Percentiles rank a stretch among this genome's conserved stretches.
These are phyloP conservation scores for Penicillium canescens DNA, from an alignment of 495 filamentous ascomycete genomes.

Conservation along the genomic window DNA sequence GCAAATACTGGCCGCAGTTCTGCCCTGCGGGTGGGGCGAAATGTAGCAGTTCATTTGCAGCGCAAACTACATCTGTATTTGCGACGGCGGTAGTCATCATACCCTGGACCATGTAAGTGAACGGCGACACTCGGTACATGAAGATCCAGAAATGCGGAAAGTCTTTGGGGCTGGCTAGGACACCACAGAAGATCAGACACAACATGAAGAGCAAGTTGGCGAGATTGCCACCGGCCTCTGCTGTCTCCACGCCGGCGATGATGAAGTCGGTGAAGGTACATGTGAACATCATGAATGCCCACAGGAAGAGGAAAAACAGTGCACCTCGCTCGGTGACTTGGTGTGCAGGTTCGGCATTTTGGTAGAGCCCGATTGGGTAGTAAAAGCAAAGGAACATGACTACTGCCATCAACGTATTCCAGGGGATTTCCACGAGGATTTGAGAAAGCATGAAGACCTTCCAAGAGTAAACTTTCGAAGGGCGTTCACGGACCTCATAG, in stretches of 20 bases:
- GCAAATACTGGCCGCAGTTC: constrained; percentile 39
- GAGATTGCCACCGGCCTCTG: not conserved
- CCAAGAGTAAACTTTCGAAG: constrained; percentile 64
- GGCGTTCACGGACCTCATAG: constrained; percentile 61
- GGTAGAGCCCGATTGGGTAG: constrained; percentile 46
- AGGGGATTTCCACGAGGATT: constrained; percentile 64
- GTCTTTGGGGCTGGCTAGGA: constrained; percentile 55
- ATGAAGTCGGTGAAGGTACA: constrained; percentile 2
- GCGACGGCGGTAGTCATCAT: constrained; percentile 38
- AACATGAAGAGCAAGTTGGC: constrained; percentile 1
- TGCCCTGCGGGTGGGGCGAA: constrained; percentile 10
- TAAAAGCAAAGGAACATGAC: constrained; percentile 55
- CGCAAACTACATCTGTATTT: constrained; percentile 30
- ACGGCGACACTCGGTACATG: constrained; percentile 42
- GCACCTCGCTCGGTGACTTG: constrained; percentile 6
- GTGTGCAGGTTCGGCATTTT: not conserved
- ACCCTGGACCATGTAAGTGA: constrained; percentile 49
- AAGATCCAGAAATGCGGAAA: constrained; percentile 50
- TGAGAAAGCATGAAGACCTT: constrained; percentile 55
- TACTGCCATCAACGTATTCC: constrained; percentile 53
- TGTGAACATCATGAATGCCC: not conserved
- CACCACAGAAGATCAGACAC: constrained; percentile 19
- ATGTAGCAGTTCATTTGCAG: constrained; percentile 32
- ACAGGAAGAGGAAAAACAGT: constrained; percentile 30
- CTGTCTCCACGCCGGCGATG: not conserved